These are phyloP conservation scores for Baorangia bicolor DNA, from an alignment of 768 basidiomycete genomes.

Conservation along the genomic window DNA sequence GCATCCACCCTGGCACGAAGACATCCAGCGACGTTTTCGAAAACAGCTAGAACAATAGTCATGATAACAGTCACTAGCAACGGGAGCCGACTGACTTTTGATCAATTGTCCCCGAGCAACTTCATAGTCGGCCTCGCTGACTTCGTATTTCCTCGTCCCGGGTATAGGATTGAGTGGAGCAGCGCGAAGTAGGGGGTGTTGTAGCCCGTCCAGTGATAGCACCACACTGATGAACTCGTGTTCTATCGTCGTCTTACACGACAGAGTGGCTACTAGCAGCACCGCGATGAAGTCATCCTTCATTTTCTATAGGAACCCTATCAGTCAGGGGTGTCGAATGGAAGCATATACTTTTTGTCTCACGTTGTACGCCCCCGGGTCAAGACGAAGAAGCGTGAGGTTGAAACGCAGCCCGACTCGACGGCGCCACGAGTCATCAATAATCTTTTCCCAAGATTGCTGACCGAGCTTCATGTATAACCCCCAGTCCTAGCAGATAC, in stretches of 20 bases:
- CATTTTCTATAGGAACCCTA: conserved; percentile 35
- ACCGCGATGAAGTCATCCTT: conserved; percentile 52
- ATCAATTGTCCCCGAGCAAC: conserved; percentile 39
- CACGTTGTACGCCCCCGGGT: conserved; percentile 62
- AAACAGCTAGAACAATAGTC: conserved; percentile 39
- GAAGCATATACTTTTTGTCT: conserved; percentile 20
- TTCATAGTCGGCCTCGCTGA: conserved; percentile 33
- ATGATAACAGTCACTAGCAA: conserved; percentile 8
- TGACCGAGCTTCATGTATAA: conserved; percentile 51
- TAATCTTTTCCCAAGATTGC: conserved; percentile 56
- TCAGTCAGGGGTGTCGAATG: neutral
- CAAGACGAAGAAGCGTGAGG: conserved; percentile 51
- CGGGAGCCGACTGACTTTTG: conserved; percentile 31
- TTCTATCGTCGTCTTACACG: conserved; percentile 49
- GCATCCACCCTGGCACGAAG: conserved; percentile 33
- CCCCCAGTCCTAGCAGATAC: conserved; percentile 54
- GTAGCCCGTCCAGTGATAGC: conserved; percentile 56
- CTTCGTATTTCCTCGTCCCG: conserved; percentile 25
- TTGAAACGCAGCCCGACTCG: conserved; percentile 66
- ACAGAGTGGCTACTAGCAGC: conserved; percentile 52
- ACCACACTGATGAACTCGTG: conserved; percentile 56
- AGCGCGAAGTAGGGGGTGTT: conserved; percentile 49
- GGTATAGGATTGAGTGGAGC: conserved; percentile 30
- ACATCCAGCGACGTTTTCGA: conserved; percentile 41
- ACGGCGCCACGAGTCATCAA: conserved; percentile 48